These are phyloP conservation scores for Penicillium argentinense DNA, from an alignment of 495 filamentous ascomycete species.

Conservation along the genomic window DNA sequence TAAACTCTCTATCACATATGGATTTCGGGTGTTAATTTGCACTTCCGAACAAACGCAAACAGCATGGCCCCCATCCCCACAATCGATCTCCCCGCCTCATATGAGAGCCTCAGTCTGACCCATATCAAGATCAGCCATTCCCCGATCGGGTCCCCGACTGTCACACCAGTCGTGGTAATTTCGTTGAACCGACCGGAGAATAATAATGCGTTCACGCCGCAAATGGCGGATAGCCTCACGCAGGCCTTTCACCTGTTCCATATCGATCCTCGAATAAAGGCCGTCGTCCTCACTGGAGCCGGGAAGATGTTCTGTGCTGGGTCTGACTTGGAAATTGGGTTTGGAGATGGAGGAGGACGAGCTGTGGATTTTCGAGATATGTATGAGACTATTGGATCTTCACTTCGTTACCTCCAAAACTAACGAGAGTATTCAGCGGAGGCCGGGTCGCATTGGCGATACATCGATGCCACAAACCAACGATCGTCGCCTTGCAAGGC, in stretches of 20 bases:
- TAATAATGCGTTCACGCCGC: constrained; percentile 58
- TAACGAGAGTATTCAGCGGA: constrained; percentile 27
- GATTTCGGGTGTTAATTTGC: too few relatives aligned
- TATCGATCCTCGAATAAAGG: constrained; percentile 50
- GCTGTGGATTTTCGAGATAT: constrained; percentile 24
- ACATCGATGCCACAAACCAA: constrained; percentile 58
- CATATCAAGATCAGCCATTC: constrained; percentile 53
- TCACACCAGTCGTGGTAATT: constrained; percentile 53
- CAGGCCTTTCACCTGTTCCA: constrained; percentile 51
- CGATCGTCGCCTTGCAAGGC: constrained; percentile 60
- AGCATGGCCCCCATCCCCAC: background rate
- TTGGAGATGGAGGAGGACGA: constrained; percentile 31
- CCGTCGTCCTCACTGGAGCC: constrained; percentile 53
- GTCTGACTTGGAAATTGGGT: constrained; percentile 53
- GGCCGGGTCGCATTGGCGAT: constrained; percentile 58
- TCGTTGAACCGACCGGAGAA: constrained; percentile 54
- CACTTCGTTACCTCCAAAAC: background rate
- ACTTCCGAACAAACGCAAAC: background rate
- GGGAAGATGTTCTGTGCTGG: constrained; percentile 61
- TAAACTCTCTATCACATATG: too few relatives aligned
- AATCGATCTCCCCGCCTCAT: constrained; percentile 25
- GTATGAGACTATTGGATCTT: constrained; percentile 3
- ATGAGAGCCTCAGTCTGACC: constrained; percentile 37
- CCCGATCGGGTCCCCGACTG: constrained; percentile 37
- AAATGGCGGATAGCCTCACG: constrained; percentile 53